Percentiles rank a stretch among this genome's conserved stretches.
phyloP scores from a whole-genome alignment of 2,329 filamentous ascomycete species.

The Cercospora sp. region DNA sequence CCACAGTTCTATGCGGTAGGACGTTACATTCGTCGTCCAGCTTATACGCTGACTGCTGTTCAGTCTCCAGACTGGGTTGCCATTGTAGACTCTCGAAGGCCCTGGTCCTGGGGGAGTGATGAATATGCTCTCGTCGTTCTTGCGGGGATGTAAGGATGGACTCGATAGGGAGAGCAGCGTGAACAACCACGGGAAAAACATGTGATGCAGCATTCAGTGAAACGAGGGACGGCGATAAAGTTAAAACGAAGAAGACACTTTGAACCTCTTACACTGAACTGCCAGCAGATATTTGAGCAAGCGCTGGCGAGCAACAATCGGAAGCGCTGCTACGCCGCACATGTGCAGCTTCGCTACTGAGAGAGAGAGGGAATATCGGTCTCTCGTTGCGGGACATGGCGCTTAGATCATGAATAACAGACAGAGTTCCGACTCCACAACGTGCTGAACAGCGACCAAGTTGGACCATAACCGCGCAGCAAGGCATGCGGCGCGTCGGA shows the following conservation, averaged over 20 bases:
- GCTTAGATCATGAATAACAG: background rate
- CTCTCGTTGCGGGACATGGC: background rate
- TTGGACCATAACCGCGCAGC: background rate
- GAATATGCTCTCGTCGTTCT: background rate
- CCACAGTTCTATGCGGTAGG: constrained; percentile 4
- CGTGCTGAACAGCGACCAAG: background rate
- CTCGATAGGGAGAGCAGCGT: background rate
- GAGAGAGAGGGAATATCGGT: background rate
- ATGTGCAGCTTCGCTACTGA: background rate
- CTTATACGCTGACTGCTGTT: constrained; percentile 1
- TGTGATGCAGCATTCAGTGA: background rate
- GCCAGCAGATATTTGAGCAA: background rate
- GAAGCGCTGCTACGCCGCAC: background rate
- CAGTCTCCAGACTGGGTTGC: background rate
- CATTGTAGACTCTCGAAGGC: background rate
- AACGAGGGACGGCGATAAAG: background rate
- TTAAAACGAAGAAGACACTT: background rate
- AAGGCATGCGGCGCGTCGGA: background rate
- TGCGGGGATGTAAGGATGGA: background rate
- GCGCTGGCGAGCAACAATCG: background rate
- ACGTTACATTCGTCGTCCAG: background rate
- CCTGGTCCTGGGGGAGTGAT: background rate
- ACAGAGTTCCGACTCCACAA: background rate
- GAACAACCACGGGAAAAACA: background rate
- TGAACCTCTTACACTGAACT: background rate